phyloP scores from a whole-genome alignment of 1,284 basidiomycete genomes.

The Leucocoprinus gongylophorus region DNA sequence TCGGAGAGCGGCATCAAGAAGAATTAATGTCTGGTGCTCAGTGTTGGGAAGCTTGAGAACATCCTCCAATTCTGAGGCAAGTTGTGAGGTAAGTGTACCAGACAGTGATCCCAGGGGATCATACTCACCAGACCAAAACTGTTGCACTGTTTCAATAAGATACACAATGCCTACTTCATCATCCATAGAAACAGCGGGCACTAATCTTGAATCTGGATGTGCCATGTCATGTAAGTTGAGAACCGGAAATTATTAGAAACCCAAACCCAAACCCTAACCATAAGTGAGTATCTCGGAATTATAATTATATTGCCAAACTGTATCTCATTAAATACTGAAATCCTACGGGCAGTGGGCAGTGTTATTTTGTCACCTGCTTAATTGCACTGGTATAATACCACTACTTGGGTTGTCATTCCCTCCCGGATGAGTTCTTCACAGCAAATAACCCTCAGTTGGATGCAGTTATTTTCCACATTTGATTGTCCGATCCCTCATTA shows the following conservation, averaged over 20 bases:
- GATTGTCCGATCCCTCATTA: not conserved
- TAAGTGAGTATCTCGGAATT: too few species aligned
- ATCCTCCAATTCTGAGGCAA: conserved; percentile 70
- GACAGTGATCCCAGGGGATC: conserved; percentile 3
- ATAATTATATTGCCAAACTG: not conserved
- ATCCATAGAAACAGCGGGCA: conserved; percentile 31
- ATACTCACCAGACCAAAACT: conserved; percentile 74
- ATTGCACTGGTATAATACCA: too few species aligned
- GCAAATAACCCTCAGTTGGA: not conserved
- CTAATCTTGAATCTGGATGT: conserved; percentile 16
- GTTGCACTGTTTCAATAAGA: conserved; percentile 69
- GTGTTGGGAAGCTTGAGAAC: conserved; percentile 62
- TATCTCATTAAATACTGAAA: not conserved
- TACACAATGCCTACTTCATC: conserved; percentile 68
- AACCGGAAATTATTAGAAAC: not conserved
- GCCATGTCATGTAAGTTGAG: conserved; percentile 16
- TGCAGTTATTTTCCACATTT: not conserved
- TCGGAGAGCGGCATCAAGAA: conserved; percentile 71
- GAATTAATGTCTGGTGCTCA: conserved; percentile 53
- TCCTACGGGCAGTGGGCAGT: too few species aligned
- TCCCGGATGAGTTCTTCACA: not conserved
- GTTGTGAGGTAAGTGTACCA: conserved; percentile 8
- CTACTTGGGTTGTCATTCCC: too few species aligned
- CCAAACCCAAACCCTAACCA: conserved; percentile 13
- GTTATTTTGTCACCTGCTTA: too few species aligned